Conservation (phyloP, 2,329 filamentous ascomycete genomes). For the Cladophialophora carrionii region DNA sequence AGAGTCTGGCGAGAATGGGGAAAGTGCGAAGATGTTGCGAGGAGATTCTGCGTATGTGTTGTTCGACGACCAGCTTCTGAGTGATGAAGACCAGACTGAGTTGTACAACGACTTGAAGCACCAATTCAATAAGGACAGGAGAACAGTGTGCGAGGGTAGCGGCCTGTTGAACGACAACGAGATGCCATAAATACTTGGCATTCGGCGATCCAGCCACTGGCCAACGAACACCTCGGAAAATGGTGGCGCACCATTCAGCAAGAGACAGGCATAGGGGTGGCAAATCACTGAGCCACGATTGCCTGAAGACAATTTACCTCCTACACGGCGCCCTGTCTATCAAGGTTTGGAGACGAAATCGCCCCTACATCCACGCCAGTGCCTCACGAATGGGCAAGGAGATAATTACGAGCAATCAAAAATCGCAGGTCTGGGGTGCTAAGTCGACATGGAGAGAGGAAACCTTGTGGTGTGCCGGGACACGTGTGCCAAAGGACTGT, state of each 20-base stretch:
- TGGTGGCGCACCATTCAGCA: neutral
- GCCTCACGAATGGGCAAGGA: neutral
- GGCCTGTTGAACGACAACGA: slow-evolving; percentile 17
- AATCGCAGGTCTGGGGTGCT: neutral
- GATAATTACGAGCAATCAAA: neutral
- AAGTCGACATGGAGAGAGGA: neutral
- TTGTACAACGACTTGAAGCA: slow-evolving; percentile 16
- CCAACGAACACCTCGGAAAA: too few relatives aligned
- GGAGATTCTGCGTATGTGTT: slow-evolving; percentile 34
- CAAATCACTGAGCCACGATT: neutral
- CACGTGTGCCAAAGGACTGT: neutral
- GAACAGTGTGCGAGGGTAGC: slow-evolving; percentile 29
- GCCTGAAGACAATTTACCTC: neutral
- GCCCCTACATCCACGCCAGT: neutral
- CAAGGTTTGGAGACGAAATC: neutral
- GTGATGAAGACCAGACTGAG: slow-evolving; percentile 8
- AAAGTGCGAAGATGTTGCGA: slow-evolving; percentile 3
- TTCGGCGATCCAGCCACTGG: neutral
- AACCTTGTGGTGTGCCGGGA: neutral
- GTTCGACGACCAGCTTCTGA: slow-evolving; percentile 27
- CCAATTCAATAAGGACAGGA: slow-evolving; percentile 19
- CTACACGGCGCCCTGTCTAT: neutral
- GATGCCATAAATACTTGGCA: neutral
- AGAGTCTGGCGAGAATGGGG: slow-evolving; percentile 8
- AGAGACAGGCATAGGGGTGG: neutral